Evolutionary conservation across 495 filamentous ascomycete species (phyloP).

Genomic region (Podospora fimiseda): DNA sequence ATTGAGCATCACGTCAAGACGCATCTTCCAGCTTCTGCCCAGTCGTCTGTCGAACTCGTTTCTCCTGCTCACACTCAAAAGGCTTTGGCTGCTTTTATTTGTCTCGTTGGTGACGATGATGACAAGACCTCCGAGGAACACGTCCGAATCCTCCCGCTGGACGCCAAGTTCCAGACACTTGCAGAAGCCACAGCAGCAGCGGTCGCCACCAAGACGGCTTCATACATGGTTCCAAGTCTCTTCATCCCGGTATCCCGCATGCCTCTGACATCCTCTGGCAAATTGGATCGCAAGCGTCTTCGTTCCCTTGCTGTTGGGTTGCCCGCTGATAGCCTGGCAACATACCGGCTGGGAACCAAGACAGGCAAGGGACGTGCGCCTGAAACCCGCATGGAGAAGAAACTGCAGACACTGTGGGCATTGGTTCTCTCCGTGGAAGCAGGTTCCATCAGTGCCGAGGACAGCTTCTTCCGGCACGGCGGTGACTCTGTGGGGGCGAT

Average conservation of each 20-base stretch:
- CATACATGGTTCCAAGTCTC: slow-evolving; percentile 51
- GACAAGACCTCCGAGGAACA: not conserved
- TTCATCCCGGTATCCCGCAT: slow-evolving; percentile 46
- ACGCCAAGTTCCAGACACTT: slow-evolving; percentile 1
- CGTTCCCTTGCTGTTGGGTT: slow-evolving; percentile 10
- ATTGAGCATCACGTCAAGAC: slow-evolving; percentile 51
- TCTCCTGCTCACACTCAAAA: slow-evolving; percentile 3
- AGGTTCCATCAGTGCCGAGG: slow-evolving; percentile 40
- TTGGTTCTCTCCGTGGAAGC: slow-evolving; percentile 18
- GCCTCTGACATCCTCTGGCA: slow-evolving; percentile 47
- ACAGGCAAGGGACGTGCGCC: not conserved
- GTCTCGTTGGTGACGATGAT: not conserved
- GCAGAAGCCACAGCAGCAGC: not conserved
- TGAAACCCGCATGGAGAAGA: slow-evolving; percentile 20
- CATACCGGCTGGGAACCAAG: slow-evolving; percentile 9
- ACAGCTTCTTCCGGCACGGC: slow-evolving; percentile 59
- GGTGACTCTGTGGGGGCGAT: slow-evolving; percentile 68
- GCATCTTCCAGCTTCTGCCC: slow-evolving; percentile 4
- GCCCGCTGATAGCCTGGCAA: not conserved
- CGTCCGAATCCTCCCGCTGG: slow-evolving; percentile 11
- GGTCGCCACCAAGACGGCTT: slow-evolving; percentile 7
- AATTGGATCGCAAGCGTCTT: slow-evolving; percentile 36
- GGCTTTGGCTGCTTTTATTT: slow-evolving; percentile 16
- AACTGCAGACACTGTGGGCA: slow-evolving; percentile 28
- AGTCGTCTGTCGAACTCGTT: slow-evolving; percentile 16